A percentile compares a stretch with the other conserved stretches of the same genome.
These are phyloP conservation scores for Paecilomyces variotii DNA, from an alignment of 2,329 filamentous ascomycete species.

Conservation along the genomic window DNA sequence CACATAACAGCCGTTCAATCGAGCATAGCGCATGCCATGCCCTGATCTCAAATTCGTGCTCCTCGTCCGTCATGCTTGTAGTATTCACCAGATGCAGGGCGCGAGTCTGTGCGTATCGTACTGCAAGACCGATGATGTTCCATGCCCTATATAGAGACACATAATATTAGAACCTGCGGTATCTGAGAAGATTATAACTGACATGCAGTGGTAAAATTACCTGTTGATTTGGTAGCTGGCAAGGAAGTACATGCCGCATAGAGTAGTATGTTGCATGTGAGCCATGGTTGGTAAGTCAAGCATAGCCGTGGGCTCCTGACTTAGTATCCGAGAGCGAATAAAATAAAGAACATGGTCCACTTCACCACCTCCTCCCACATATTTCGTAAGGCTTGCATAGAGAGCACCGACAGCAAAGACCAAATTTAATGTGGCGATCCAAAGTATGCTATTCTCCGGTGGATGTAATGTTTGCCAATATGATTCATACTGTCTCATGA, in stretches of 20 bases:
- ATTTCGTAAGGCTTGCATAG: slow-evolving; percentile 22
- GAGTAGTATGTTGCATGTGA: slow-evolving; percentile 28
- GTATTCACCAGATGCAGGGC: slow-evolving; percentile 31
- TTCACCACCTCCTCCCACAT: slow-evolving; percentile 13
- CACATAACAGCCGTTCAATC: slow-evolving; percentile 26
- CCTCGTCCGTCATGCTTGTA: slow-evolving; percentile 13
- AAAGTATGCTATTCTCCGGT: slow-evolving; percentile 15
- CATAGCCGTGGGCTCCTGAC: slow-evolving; percentile 17
- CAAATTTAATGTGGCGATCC: slow-evolving; percentile 31
- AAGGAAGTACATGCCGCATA: slow-evolving; percentile 33
- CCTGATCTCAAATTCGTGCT: slow-evolving; percentile 25
- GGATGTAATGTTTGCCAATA: slow-evolving; percentile 13
- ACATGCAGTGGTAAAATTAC: slow-evolving; percentile 17
- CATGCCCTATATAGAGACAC: slow-evolving; percentile 22
- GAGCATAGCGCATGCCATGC: slow-evolving; percentile 35
- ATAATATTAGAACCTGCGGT: background rate
- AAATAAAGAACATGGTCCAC: slow-evolving; percentile 30
- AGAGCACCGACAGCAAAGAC: slow-evolving; percentile 34
- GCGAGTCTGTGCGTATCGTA: slow-evolving; percentile 27
- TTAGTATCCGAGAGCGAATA: slow-evolving; percentile 25
- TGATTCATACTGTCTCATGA: slow-evolving; percentile 22
- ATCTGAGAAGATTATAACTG: background rate
- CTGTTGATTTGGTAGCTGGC: slow-evolving; percentile 31
- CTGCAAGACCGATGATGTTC: slow-evolving; percentile 24
- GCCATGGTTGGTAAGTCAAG: slow-evolving; percentile 25